Percentiles rank a stretch among this genome's conserved stretches.
Conservation (phyloP, 768 basidiomycete genomes). For the Pleurotus tuber-regium region DNA sequence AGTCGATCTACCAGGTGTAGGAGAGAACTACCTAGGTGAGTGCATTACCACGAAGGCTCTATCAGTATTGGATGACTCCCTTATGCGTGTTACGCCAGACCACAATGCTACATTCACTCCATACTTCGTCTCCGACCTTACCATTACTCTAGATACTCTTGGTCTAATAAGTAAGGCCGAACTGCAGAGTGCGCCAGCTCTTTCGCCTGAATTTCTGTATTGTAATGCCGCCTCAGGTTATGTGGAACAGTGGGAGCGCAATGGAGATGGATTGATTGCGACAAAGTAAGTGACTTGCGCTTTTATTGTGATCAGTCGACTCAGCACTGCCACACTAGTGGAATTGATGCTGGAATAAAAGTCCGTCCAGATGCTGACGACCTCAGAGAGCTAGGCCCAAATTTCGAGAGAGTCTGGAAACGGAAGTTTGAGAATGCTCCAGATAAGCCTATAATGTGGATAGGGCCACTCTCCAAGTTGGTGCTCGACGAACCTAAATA, state of each 20-base stretch:
- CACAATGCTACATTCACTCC: constrained; percentile 36
- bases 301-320: not conserved
- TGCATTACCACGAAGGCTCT: not conserved
- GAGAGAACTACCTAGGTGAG: constrained; percentile 61
- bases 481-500: constrained; percentile 11
- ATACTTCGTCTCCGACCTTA: constrained; percentile 42
- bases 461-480: constrained; percentile 41
- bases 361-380: constrained; percentile 50
- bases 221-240: constrained; percentile 16
- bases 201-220: not conserved
- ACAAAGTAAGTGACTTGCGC: constrained; percentile 41
- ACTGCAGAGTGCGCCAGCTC: constrained; percentile 34
- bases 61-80: not conserved
- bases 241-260: constrained; percentile 26
- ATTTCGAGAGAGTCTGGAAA: constrained; percentile 48
- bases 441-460: constrained; percentile 53
- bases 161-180: constrained; percentile 37
- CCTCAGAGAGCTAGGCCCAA: constrained; percentile 46
- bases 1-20: constrained; percentile 73
- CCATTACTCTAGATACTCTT: constrained; percentile 47
- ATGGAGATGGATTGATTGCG: constrained; percentile 47
- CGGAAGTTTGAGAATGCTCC: constrained; percentile 45
- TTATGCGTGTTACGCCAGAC: constrained; percentile 25
- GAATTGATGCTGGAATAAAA: constrained; percentile 54
- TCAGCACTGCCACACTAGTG: constrained; percentile 29